Evolutionary conservation across 2,329 filamentous ascomycete species (phyloP).

Genomic region (Pseudomassariella vexata): DNA sequence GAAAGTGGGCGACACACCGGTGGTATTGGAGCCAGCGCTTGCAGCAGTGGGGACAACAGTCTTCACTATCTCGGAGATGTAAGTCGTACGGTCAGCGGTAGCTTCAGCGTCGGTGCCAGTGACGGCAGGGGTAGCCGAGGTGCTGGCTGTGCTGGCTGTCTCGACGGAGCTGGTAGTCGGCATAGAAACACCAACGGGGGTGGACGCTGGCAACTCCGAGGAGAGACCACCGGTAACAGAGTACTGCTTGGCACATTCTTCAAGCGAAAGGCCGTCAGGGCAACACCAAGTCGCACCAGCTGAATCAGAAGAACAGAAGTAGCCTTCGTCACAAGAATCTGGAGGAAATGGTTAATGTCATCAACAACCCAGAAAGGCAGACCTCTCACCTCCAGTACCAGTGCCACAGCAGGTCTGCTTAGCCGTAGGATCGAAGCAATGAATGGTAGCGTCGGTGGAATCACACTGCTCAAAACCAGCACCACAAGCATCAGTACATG

Average conservation of each 20-base stretch:
- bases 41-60: constrained; percentile 7
- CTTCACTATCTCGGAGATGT: constrained; percentile 6
- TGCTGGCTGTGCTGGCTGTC: constrained; percentile 5
- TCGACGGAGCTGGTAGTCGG: constrained; percentile 18
- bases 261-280: constrained; percentile 47
- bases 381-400: constrained; percentile 47
- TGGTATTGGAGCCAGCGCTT: constrained; percentile 2
- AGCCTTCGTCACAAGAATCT: constrained; percentile 57
- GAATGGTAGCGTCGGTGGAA: constrained; percentile 37
- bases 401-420: constrained; percentile 54
- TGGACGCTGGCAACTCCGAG: constrained; percentile 35
- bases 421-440: constrained; percentile 51
- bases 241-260: constrained; percentile 47
- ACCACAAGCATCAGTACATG: constrained; percentile 28
- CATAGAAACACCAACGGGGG: constrained; percentile 24
- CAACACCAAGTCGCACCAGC: constrained; percentile 53
- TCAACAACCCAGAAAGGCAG: constrained; percentile 3
- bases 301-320: constrained; percentile 55
- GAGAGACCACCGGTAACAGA: constrained; percentile 42
- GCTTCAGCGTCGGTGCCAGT: neutral
- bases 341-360: constrained; percentile 11
- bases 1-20: neutral
- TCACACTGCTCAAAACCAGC: constrained; percentile 23
- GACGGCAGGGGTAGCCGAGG: constrained; percentile 3
- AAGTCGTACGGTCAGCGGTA: constrained; percentile 6